A percentile compares a stretch with the other conserved stretches of the same genome.
phyloP scores from a whole-genome alignment of 2,329 filamentous ascomycete species.

The Pseudopithomyces maydicus region DNA sequence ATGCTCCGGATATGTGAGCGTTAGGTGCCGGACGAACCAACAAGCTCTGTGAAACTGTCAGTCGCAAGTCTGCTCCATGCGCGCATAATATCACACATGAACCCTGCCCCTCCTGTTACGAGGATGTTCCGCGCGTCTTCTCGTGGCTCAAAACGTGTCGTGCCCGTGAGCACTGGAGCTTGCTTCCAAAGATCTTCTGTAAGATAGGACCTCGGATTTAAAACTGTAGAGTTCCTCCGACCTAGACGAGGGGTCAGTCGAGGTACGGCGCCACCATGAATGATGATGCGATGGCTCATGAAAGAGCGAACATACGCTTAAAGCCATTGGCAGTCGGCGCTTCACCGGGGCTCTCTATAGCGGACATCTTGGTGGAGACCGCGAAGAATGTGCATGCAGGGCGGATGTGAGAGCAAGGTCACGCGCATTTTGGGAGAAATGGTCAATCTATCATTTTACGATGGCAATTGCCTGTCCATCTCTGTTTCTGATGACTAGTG shows the following conservation, averaged over 20 bases:
- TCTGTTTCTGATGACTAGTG: constrained; percentile 7
- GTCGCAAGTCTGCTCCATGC: constrained; percentile 6
- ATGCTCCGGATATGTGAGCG: constrained; percentile 70
- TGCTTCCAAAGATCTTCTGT: constrained; percentile 72
- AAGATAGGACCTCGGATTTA: constrained; percentile 49
- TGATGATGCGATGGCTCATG: background rate
- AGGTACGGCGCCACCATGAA: background rate
- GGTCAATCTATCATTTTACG: constrained; percentile 2
- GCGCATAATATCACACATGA: constrained; percentile 67
- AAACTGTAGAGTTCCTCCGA: constrained; percentile 43
- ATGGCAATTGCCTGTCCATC: background rate
- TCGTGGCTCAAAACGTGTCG: constrained; percentile 71
- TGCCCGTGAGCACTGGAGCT: constrained; percentile 71
- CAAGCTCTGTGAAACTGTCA: constrained; percentile 63
- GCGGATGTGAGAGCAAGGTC: background rate
- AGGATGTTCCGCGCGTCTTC: constrained; percentile 78
- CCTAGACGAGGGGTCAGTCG: constrained; percentile 24
- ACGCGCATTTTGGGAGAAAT: constrained; percentile 5
- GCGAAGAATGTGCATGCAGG: constrained; percentile 8
- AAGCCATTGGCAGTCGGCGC: constrained; percentile 21
- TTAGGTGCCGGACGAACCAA: constrained; percentile 81
- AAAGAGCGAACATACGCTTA: constrained; percentile 30
- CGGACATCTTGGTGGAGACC: constrained; percentile 28
- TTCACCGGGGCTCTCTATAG: constrained; percentile 28
- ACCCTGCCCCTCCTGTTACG: constrained; percentile 82